phyloP scores from a whole-genome alignment of 164 flowering plant genomes.

The Kalanchoe fedtschenkoi region DNA sequence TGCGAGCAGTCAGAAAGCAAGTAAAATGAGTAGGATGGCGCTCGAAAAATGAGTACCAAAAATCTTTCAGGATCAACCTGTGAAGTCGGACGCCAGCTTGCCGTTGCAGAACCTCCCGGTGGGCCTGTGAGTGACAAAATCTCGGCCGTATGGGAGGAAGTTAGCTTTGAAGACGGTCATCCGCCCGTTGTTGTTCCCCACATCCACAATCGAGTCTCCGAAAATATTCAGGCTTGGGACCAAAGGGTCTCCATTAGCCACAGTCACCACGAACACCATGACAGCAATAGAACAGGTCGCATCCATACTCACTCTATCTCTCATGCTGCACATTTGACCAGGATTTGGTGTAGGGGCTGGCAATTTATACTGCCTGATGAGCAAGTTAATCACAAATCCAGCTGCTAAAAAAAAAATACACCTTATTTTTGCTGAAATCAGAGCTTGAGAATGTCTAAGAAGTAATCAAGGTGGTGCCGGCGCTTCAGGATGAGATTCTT shows the following conservation, averaged over 20 bases:
- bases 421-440: background rate
- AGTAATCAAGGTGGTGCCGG: background rate
- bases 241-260: conserved; percentile 50
- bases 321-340: background rate
- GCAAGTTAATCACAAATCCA: too few species aligned
- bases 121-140: conserved; percentile 49
- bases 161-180: conserved; percentile 60
- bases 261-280: conserved; percentile 8
- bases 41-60: background rate
- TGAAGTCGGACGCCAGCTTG: conserved; percentile 79
- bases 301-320: conserved; percentile 7
- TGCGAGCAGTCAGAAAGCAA: conserved; percentile 16
- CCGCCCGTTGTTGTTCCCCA: conserved; percentile 71
- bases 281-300: conserved; percentile 13
- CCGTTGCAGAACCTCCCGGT: conserved; percentile 96
- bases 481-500: background rate
- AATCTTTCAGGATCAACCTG: conserved; percentile 29
- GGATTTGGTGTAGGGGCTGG: background rate
- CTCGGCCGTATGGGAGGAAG: conserved; percentile 89
- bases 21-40: background rate
- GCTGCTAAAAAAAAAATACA: too few species aligned
- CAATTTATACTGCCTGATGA: background rate
- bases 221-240: conserved; percentile 74
- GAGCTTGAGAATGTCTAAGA: background rate
- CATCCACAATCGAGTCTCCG: conserved; percentile 91